Evolutionary conservation across 805 yeast species (phyloP).

Genomic region (Saccharomycopsis fibuligera): DNA sequence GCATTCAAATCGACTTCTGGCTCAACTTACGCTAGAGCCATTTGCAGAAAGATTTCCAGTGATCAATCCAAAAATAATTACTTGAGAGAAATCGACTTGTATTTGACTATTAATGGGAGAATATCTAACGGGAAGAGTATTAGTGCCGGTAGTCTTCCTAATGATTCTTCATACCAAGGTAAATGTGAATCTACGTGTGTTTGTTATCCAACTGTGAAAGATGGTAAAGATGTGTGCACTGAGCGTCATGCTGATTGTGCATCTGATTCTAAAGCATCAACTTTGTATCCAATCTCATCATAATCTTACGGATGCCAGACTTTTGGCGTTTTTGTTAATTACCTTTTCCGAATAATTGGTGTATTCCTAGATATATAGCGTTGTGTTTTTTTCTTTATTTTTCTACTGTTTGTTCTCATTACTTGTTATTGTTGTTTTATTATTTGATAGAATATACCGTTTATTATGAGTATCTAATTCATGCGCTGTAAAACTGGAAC

Average conservation of each 20-base stretch:
- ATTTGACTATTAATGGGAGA: not conserved
- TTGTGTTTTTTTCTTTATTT: not conserved
- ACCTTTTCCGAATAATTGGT: not conserved
- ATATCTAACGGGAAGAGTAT: too few species aligned
- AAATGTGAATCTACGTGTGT: not conserved
- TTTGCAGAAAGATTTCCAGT: not conserved
- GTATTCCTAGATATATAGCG: not conserved
- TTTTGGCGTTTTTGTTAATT: too few species aligned
- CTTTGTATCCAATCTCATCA: not conserved
- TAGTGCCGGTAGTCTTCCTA: not conserved
- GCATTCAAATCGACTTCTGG: not conserved
- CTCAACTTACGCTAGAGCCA: not conserved
- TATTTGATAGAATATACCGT: too few species aligned
- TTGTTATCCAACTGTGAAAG: not conserved
- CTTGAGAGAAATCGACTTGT: not conserved
- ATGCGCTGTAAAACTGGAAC: too few species aligned
- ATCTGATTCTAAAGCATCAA: not conserved
- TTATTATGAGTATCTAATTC: too few species aligned
- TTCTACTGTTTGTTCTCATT: not conserved
- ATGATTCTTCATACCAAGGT: not conserved
- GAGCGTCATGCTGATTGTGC: not conserved
- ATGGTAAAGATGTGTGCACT: not conserved
- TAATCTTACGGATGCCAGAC: not conserved
- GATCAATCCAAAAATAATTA: not conserved
- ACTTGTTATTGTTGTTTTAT: too few species aligned